phyloP scores from a whole-genome alignment of 2,329 filamentous ascomycete species.

The Fusarium clavum region DNA sequence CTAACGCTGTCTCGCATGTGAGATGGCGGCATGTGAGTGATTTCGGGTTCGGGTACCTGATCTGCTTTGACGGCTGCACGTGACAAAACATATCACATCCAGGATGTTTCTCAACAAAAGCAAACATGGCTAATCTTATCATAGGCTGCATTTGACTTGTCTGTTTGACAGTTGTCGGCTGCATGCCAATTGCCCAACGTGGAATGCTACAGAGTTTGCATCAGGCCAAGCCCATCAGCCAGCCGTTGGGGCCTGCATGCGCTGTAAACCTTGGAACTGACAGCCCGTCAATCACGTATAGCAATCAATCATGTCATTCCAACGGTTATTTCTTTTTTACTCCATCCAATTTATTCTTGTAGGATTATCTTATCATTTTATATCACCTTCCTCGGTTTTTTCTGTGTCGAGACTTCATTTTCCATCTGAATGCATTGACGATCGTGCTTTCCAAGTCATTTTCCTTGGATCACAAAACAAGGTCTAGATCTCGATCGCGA shows the following conservation, averaged over 20 bases:
- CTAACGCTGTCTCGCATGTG: constrained; percentile 1
- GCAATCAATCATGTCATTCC: neutral
- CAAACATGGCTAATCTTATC: neutral
- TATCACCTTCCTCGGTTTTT: neutral
- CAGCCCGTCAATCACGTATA: neutral
- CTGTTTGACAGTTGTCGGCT: neutral
- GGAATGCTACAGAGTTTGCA: neutral
- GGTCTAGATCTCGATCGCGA: neutral
- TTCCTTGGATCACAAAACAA: neutral
- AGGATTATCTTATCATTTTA: neutral
- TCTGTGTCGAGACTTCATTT: neutral
- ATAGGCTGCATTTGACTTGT: neutral
- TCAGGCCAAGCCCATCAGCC: neutral
- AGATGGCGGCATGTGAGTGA: neutral
- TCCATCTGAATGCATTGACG: neutral
- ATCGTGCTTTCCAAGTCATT: neutral
- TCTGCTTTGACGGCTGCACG: neutral
- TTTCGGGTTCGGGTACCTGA: constrained; percentile 12
- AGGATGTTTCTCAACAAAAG: neutral
- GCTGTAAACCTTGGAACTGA: neutral
- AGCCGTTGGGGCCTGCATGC: neutral
- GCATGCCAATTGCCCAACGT: neutral
- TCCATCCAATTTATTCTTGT: too few species aligned
- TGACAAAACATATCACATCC: neutral
- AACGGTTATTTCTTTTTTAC: neutral